Conservation (phyloP, 768 basidiomycete genomes). For the Pisolithus marmoratus region DNA sequence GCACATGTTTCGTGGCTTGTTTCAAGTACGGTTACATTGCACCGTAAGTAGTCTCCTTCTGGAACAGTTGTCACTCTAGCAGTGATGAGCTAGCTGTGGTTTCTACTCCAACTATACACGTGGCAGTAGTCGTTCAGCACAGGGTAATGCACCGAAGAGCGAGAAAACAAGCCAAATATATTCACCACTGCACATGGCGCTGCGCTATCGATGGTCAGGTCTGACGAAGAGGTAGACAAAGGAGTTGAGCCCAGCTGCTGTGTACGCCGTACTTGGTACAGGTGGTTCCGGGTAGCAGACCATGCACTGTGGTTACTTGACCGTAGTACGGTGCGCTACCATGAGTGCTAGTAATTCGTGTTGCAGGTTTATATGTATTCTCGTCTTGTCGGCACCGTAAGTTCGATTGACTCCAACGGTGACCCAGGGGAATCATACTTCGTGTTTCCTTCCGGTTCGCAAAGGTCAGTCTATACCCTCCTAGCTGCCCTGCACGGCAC, state of each 20-base stretch:
- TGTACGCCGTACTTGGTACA: conserved; percentile 73
- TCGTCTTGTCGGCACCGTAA: no score
- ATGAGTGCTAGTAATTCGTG: no score
- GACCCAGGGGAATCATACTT: no score
- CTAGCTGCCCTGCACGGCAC: no score
- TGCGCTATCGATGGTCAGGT: conserved; percentile 63
- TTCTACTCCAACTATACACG: not conserved
- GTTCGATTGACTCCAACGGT: no score
- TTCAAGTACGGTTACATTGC: conserved; percentile 81
- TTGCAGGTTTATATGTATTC: no score
- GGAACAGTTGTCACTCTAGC: not conserved
- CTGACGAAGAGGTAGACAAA: conserved; percentile 75
- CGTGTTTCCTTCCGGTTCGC: no score
- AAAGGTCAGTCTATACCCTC: no score
- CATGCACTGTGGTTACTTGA: no score
- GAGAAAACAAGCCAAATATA: conserved; percentile 61
- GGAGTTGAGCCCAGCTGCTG: conserved; percentile 67
- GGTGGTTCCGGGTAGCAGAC: no score
- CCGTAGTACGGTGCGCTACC: no score
- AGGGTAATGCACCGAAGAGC: conserved; percentile 53
- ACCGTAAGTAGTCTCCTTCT: conserved; percentile 49
- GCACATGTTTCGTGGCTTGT: conserved; percentile 91
- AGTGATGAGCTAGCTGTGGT: conserved; percentile 4
- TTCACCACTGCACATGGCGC: conserved; percentile 52
- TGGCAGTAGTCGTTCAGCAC: conserved; percentile 56